Conservation (phyloP, 305 asterid genomes). For the Fraxinus platypoda region DNA sequence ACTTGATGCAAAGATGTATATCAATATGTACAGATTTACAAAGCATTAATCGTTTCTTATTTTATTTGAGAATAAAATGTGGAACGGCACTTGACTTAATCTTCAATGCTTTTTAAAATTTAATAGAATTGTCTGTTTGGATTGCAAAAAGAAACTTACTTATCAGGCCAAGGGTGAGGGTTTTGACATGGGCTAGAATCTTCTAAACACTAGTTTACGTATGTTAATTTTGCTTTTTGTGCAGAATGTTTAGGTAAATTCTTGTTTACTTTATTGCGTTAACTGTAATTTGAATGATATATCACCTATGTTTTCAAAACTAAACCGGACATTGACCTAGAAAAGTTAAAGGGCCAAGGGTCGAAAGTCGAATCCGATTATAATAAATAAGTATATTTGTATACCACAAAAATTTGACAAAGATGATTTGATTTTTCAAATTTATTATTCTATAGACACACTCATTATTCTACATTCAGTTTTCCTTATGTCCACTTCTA, state of each 20-base stretch:
- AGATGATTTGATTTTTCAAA: not conserved
- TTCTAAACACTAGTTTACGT: not conserved
- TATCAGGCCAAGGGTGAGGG: not conserved
- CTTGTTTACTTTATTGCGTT: not conserved
- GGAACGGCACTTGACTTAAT: not conserved
- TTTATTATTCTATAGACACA: not conserved
- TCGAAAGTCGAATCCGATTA: not conserved
- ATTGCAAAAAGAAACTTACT: not conserved
- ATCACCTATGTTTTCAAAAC: not conserved
- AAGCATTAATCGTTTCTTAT: not conserved
- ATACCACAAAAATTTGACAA: not conserved
- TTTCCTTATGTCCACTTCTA: not conserved
- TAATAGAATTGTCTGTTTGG: not conserved
- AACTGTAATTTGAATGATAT: not conserved
- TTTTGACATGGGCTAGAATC: not conserved
- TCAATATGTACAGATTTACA: not conserved
- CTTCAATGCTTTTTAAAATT: not conserved
- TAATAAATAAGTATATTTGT: not conserved
- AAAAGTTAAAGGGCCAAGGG: not conserved
- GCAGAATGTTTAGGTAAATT: not conserved
- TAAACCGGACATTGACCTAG: not conserved
- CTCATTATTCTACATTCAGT: not conserved
- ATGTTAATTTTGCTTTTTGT: not conserved
- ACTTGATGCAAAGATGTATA: not conserved
- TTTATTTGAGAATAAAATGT: not conserved